Evolutionary conservation across 1,139 yeast genomes (phyloP).

Genomic region (Taphrina confusa): DNA sequence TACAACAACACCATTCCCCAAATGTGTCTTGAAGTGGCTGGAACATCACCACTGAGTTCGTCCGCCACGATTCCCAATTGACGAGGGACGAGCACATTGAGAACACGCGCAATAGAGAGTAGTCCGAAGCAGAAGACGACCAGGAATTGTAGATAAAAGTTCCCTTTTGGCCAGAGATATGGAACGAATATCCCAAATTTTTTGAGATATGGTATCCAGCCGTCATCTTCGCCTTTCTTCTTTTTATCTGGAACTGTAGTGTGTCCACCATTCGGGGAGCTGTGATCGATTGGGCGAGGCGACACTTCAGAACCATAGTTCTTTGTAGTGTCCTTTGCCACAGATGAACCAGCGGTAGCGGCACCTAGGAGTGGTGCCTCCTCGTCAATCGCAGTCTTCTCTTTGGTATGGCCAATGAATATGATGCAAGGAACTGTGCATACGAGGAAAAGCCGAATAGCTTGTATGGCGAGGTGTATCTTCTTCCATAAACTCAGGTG

Average conservation of each 20-base stretch:
- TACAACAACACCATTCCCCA: constrained; percentile 87
- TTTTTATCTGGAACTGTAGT: constrained; percentile 6
- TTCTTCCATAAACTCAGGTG: constrained; percentile 14
- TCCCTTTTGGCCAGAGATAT: constrained; percentile 82
- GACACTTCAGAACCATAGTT: constrained; percentile 1
- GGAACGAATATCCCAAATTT: constrained; percentile 45
- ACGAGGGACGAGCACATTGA: constrained; percentile 41
- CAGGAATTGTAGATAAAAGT: constrained; percentile 90
- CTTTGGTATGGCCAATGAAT: not conserved
- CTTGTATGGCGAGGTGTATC: constrained; percentile 10
- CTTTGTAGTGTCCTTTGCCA: not conserved
- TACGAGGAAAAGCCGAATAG: not conserved
- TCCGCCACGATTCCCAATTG: constrained; percentile 41
- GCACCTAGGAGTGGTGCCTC: constrained; percentile 23
- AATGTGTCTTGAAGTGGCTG: constrained; percentile 46
- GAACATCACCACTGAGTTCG: constrained; percentile 34
- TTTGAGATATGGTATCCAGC: constrained; percentile 25
- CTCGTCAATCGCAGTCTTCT: not conserved
- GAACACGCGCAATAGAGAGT: constrained; percentile 37
- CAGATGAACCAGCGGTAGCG: not conserved
- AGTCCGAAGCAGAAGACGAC: constrained; percentile 59
- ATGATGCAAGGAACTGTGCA: constrained; percentile 1
- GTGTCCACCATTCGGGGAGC: constrained; percentile 23
- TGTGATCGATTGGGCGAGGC: constrained; percentile 26
- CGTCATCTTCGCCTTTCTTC: constrained; percentile 18